Evolutionary conservation across 805 yeast genomes (phyloP).

Genomic region (Danielia oregonensis): DNA sequence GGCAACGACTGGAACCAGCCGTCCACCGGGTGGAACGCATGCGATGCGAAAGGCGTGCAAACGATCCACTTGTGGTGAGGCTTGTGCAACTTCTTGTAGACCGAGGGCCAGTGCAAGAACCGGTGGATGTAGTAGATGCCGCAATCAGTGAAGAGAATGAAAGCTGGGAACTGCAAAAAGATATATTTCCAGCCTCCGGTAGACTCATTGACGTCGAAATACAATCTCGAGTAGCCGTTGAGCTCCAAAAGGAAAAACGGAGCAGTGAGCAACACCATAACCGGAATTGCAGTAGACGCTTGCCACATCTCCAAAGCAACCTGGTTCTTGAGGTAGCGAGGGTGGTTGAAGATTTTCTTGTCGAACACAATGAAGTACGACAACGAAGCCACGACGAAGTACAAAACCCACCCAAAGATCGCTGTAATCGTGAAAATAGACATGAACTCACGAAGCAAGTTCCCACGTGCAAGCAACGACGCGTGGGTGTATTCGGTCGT

Average conservation of each 20-base stretch:
- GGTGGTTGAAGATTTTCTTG: constrained; percentile 88
- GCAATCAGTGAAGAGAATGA: constrained; percentile 90
- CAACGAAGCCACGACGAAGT: constrained; percentile 69
- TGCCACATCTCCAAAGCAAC: constrained; percentile 76
- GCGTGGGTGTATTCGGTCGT: constrained; percentile 53
- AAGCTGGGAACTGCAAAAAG: constrained; percentile 64
- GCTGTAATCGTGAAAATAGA: constrained; percentile 68
- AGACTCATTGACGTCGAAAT: constrained; percentile 58
- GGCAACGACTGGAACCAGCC: constrained; percentile 93
- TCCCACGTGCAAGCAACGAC: constrained; percentile 72
- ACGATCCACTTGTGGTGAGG: constrained; percentile 99
- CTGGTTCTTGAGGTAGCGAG: constrained; percentile 92
- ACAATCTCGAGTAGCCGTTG: constrained; percentile 77
- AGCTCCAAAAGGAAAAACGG: constrained; percentile 89
- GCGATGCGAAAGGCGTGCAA: constrained; percentile 97
- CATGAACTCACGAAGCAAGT: constrained; percentile 64
- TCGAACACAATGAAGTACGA: constrained; percentile 81
- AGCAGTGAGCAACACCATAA: constrained; percentile 79
- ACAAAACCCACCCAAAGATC: constrained; percentile 83
- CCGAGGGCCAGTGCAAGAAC: constrained; percentile 86
- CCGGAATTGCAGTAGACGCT: constrained; percentile 80
- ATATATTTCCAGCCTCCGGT: constrained; percentile 69
- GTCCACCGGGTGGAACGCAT: constrained; percentile 97
- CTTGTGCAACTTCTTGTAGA: constrained; percentile 85
- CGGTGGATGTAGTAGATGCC: constrained; percentile 90